A percentile compares a stretch with the other conserved stretches of the same genome.
Conservation (phyloP, 257 asterid genomes). For the Coffea eugenioides region DNA sequence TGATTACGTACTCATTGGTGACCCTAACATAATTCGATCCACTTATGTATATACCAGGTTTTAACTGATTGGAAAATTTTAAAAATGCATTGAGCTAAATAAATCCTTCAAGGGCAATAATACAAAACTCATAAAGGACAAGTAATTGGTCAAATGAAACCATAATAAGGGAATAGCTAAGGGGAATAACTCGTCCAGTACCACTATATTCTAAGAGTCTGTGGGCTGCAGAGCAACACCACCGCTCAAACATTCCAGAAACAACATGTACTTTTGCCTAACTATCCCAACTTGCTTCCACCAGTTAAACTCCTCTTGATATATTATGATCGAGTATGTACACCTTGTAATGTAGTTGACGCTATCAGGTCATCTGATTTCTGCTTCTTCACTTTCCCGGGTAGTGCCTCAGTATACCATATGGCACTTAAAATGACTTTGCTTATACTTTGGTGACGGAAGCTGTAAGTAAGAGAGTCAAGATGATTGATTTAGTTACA, state of each 20-base stretch:
- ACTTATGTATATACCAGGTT: not conserved
- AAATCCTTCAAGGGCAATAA: no score
- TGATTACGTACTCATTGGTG: not conserved
- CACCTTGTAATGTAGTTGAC: not conserved
- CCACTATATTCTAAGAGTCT: no score
- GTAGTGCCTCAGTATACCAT: not conserved
- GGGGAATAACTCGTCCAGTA: no score
- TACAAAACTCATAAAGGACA: no score
- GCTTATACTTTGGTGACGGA: not conserved
- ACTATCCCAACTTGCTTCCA: not conserved
- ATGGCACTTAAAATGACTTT: not conserved
- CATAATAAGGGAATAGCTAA: no score
- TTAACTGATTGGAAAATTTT: not conserved
- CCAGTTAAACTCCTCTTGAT: not conserved
- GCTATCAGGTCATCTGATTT: not conserved
- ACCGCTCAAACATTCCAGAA: not conserved
- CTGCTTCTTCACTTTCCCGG: not conserved
- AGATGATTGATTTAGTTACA: no score
- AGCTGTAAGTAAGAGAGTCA: not conserved
- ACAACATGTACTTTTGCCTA: not conserved
- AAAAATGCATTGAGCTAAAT: not conserved
- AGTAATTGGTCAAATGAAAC: no score
- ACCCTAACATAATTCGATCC: not conserved
- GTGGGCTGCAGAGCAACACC: not conserved
- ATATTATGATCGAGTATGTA: not conserved